Evolutionary conservation across 2,329 filamentous ascomycete species (phyloP).

Genomic region (Tolypocladium amazonense): DNA sequence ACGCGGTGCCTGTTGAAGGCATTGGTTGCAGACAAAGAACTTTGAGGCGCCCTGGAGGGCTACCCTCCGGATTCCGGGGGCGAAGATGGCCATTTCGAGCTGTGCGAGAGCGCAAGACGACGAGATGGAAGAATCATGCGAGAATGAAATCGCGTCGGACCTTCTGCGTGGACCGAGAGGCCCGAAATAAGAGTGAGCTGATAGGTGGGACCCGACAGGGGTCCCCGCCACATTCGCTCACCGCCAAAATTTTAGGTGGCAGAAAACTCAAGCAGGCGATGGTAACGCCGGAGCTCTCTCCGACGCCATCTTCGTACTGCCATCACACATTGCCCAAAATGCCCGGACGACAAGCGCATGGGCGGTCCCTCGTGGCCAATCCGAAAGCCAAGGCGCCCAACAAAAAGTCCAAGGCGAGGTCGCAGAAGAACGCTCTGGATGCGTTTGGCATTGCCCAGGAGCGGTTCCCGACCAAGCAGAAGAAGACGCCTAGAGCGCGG

Average conservation of each 20-base stretch:
- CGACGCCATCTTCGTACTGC: not conserved
- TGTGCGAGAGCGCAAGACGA: not conserved
- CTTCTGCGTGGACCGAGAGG: not conserved
- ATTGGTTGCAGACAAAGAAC: conserved; percentile 39
- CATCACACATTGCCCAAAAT: conserved; percentile 21
- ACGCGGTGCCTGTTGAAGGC: conserved; percentile 24
- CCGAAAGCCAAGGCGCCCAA: conserved; percentile 19
- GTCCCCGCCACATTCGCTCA: conserved; percentile 17
- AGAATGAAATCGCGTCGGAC: not conserved
- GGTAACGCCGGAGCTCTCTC: not conserved
- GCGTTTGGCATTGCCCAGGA: conserved; percentile 48
- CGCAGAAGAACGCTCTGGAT: conserved; percentile 41
- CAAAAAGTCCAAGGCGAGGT: conserved; percentile 37
- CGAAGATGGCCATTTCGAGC: conserved; percentile 28
- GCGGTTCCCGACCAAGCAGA: conserved; percentile 35
- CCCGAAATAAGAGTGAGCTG: conserved; percentile 11
- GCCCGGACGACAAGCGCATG: conserved; percentile 50
- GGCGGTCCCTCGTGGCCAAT: conserved; percentile 35
- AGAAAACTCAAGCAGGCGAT: conserved; percentile 13
- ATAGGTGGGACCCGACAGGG: conserved; percentile 17
- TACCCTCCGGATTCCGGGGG: conserved; percentile 29
- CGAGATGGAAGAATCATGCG: not conserved
- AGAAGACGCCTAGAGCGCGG: conserved; percentile 37
- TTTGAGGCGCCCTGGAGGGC: conserved; percentile 26
- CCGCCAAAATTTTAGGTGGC: conserved; percentile 20